Base-by-base conservation (phyloP, 2,329 filamentous ascomycete genomes). In the Cercospora sp. region DNA sequence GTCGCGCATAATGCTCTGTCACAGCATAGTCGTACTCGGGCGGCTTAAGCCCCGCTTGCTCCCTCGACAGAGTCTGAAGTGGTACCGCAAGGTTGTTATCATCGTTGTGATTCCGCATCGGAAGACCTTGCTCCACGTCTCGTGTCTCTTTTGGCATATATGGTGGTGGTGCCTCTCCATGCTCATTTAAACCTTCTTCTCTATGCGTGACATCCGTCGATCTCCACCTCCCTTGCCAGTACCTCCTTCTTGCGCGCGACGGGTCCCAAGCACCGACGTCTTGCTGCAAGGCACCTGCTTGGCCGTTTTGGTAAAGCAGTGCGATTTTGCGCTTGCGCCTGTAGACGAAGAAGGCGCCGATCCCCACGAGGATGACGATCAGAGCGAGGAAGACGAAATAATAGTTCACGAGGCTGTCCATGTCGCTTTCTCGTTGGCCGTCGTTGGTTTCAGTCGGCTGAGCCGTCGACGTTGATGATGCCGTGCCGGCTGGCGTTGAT, bases 151-250 rank as follows among this genome's bases (percentile, higher is more conserved):
- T 80, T 0, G 66, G 80, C 10, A 73, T 81, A 75, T 91, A 91
- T 0, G 88, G 87, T 59, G 89, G 89, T 60, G 89, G 89, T 9
- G 88, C 87, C 76, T 90, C 87, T 30, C 88, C 89, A 53, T 84
- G 77, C 79, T 90, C 88, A 74, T 90, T 84, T 65, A 90, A 77
- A 0, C 89, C 89, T 70, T 90, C 88, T 57, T 84, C 81, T 62
- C 60, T 72, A 12, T 60, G 39, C 10, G 66, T 66, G n/a, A 51
- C 59, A n/a, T 72, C 69, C 1, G 63, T 63, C 10, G 67, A 67
- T 16, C 69, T 58, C 69, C 71, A 71, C 20, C 69, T 55, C 12
- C 69, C 71, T 42, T 73, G 72, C 73, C 73, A 75, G 74, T 74
- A 72, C n/a, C 78, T 74, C 45, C 72, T 65, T 53, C 77, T 61